A percentile compares a stretch with the other conserved stretches of the same genome.
phyloP scores from a whole-genome alignment of 441 rosid species.

The Viola pubescens region DNA sequence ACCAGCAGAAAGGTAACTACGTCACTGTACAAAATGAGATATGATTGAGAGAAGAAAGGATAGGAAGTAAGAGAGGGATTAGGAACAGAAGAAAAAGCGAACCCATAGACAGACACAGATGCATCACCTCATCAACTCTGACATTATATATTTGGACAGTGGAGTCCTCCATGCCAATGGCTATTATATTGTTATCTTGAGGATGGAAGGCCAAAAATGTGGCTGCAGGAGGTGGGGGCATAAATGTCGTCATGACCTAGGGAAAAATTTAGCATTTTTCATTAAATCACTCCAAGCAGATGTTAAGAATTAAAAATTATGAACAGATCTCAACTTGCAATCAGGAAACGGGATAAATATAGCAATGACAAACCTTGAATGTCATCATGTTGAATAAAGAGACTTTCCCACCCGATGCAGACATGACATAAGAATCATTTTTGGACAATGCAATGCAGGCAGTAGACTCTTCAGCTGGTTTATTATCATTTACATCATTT shows the following conservation, averaged over 20 bases:
- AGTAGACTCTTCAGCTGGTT: constrained; percentile 42
- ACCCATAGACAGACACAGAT: background rate
- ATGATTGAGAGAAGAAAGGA: background rate
- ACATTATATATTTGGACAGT: constrained; percentile 74
- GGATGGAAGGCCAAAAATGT: constrained; percentile 86
- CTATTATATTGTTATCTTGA: constrained; percentile 77
- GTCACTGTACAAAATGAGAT: no score
- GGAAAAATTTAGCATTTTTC: constrained; percentile 4
- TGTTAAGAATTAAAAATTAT: background rate
- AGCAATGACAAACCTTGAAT: constrained; percentile 40
- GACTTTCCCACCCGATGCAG: constrained; percentile 73
- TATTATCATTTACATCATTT: constrained; percentile 44
- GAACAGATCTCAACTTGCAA: background rate
- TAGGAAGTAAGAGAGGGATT: background rate
- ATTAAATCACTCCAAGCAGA: constrained; percentile 2
- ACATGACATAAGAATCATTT: constrained; percentile 77
- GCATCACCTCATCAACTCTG: constrained; percentile 75
- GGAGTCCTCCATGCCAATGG: constrained; percentile 87
- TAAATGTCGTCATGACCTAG: constrained; percentile 79
- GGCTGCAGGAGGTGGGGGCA: constrained; percentile 80
- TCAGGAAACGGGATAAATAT: constrained; percentile 3
- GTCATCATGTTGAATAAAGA: constrained; percentile 79
- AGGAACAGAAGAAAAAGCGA: background rate
- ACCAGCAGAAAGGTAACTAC: no score
- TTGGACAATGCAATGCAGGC: constrained; percentile 66